Evolutionary conservation across 1,284 basidiomycete genomes (phyloP), one percentile per base, ranked within the genome.

Genomic region (Wallemia mellicola): DNA sequence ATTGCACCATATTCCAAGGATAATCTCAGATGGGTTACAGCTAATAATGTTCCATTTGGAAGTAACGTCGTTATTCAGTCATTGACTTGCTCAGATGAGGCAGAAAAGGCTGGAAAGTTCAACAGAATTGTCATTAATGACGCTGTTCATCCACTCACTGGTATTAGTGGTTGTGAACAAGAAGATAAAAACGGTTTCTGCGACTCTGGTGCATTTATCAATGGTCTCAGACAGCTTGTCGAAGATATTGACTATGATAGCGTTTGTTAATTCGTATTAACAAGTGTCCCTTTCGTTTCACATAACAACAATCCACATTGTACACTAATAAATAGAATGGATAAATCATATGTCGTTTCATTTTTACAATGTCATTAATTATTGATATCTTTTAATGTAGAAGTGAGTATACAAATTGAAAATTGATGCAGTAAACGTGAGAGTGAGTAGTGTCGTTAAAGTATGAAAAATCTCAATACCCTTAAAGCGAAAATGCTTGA

Each of bases 81-180:
- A 3, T 38, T 65, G 54, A 62, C 65, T 17, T 67, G 64, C 62
- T 24, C 59, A 2, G n/a, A 15, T 25, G 24, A 3, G 27, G 7
- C 22, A n/a, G n/a, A n/a, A n/a, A n/a, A 24, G 57, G 11, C 26
- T 3, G 19, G 57, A 48, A 58, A 62, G 33, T 68, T 65, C 58
- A 62, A 70, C n/a, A 63, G 70, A 9, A 66, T 65, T 57, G 62
- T 68, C 56, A 58, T 76, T 61, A 76, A 76, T 66, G 75, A 76
- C 62, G 82, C 75, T 1, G 75, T 79, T 1, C 70, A 83, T 1
- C 81, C 82, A 0, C 72, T 83, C 7, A 76, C 75, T 1, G 76
- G 76, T 11, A 72, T 80, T 59, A 67, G 70, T 11, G 78, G 77
- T 0, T 82, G 79, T 66, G 66, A 65, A n/a, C n/a, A n/a, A 17